Evolutionary conservation across 129 eudicot species (phyloP).

Genomic region (Saussurea involucrata): DNA sequence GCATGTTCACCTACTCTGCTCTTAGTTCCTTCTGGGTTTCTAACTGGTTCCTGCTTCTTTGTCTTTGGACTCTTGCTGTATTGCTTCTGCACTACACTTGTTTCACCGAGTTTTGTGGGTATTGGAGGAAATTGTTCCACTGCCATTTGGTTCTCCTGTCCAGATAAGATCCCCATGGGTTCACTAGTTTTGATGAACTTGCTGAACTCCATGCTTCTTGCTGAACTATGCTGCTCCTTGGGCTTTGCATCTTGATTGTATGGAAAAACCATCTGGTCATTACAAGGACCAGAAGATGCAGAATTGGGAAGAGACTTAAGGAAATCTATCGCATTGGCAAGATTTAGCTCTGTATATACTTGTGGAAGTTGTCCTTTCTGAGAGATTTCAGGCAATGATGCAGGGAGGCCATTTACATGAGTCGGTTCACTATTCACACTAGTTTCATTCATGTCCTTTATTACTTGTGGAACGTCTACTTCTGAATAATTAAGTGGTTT

Average conservation of each 20-base stretch:
- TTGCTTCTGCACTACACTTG: neutral
- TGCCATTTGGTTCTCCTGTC: conserved; percentile 17
- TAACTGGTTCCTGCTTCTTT: conserved; percentile 26
- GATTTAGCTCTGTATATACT: conserved; percentile 20
- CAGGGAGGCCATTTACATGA: conserved; percentile 18
- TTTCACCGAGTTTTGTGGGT: conserved; percentile 8
- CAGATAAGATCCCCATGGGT: conserved; percentile 12
- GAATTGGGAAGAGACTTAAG: conserved; percentile 27
- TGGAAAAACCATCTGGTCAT: neutral
- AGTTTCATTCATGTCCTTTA: conserved; percentile 5
- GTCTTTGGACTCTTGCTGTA: neutral
- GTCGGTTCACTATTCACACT: conserved; percentile 26
- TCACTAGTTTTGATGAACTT: conserved; percentile 1
- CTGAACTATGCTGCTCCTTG: conserved; percentile 25
- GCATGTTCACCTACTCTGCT: conserved; percentile 14
- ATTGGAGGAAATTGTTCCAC: neutral
- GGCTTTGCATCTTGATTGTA: conserved; percentile 24
- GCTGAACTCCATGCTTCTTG: too few species aligned
- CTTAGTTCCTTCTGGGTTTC: conserved; percentile 20
- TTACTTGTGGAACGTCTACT: conserved; percentile 6
- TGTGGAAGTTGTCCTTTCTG: conserved; percentile 31
- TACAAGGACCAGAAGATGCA: neutral
- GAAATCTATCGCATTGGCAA: conserved; percentile 18
- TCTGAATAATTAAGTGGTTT: conserved; percentile 23
- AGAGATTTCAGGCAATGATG: neutral